A percentile compares a stretch with the other conserved stretches of the same genome.
Conservation (phyloP, 257 asterid genomes). For the Eucommia ulmoides region DNA sequence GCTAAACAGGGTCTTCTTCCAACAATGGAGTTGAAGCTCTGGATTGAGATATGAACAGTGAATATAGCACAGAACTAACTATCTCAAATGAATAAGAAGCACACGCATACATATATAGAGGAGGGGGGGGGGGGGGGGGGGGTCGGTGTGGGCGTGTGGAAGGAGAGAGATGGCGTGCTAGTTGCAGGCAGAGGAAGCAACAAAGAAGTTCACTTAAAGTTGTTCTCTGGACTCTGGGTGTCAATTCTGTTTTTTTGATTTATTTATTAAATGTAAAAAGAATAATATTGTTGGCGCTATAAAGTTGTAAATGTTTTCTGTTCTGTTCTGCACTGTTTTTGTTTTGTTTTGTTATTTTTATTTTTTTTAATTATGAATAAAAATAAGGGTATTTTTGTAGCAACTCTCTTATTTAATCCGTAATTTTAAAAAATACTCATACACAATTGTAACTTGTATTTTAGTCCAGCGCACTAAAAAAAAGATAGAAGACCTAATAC, state of each 20-base stretch:
- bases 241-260: neutral
- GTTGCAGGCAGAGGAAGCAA: neutral
- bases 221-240: neutral
- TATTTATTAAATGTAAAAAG: neutral
- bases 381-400: too few species aligned
- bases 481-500: too few species aligned
- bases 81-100: neutral
- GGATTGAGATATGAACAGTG: neutral
- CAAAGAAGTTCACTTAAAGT: neutral
- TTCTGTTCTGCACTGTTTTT: too few species aligned
- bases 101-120: neutral
- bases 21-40: neutral
- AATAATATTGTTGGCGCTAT: neutral
- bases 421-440: too few species aligned
- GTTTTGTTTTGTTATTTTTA: too few species aligned
- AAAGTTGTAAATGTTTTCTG: neutral
- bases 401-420: too few species aligned
- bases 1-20: neutral
- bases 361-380: too few species aligned
- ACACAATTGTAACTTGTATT: too few species aligned
- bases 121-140: neutral
- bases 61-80: neutral
- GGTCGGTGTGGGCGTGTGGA: too few species aligned
- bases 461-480: too few species aligned
- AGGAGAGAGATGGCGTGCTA: neutral